Percentiles rank a stretch among this genome's conserved stretches.
phyloP scores from a whole-genome alignment of 345 rosid species.

The Gossypium thurberi region DNA sequence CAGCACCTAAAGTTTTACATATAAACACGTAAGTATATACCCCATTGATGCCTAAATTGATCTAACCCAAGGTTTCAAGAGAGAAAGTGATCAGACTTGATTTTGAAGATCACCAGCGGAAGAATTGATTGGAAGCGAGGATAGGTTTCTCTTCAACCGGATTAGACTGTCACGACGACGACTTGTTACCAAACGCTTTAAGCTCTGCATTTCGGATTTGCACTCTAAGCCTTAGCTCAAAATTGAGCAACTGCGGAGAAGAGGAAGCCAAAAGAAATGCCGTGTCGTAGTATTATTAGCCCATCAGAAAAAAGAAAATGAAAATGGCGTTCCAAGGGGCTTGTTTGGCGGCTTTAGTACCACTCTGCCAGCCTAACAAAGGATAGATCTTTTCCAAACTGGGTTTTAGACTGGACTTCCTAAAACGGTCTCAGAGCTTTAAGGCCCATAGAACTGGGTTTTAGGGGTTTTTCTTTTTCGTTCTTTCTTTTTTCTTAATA shows the following conservation, averaged over 20 bases:
- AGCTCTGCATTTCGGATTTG: constrained; percentile 25
- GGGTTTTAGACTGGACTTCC: background rate
- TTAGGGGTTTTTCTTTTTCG: too few species aligned
- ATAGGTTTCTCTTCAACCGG: constrained; percentile 27
- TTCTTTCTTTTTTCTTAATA: background rate
- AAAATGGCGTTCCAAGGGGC: background rate
- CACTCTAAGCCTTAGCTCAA: background rate
- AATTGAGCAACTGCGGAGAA: background rate
- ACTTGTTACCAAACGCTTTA: constrained; percentile 26
- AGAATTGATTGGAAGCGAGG: constrained; percentile 31
- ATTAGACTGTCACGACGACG: constrained; percentile 20
- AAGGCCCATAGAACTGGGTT: background rate
- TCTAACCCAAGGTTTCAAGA: background rate
- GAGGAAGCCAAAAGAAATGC: background rate
- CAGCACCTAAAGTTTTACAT: constrained; percentile 39
- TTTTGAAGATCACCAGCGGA: constrained; percentile 40
- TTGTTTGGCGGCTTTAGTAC: background rate
- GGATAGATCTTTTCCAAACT: background rate
- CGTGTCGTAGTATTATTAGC: background rate
- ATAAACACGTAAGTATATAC: background rate
- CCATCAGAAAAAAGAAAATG: too few species aligned
- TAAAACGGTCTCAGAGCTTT: background rate
- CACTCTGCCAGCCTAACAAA: background rate
- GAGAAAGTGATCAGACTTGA: constrained; percentile 32
- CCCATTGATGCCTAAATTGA: background rate